These are phyloP conservation scores for Trichoderma sp. DNA, from an alignment of 2,329 filamentous ascomycete species.

Conservation along the genomic window DNA sequence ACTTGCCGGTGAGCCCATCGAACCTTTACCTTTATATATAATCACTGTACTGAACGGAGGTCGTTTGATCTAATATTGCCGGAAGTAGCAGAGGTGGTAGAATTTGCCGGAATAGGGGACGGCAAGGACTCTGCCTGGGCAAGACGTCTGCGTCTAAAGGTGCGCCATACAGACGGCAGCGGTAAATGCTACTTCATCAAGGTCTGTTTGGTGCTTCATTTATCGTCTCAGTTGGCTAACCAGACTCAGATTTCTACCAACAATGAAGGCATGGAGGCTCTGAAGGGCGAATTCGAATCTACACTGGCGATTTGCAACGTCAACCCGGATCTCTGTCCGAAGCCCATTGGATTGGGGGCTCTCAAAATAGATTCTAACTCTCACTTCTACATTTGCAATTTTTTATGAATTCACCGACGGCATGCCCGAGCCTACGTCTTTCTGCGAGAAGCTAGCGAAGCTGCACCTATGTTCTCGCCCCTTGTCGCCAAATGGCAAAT, in stretches of 20 bases:
- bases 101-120: background rate
- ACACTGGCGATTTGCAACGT: background rate
- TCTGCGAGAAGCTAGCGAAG: background rate
- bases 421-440: background rate
- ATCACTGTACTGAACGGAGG: background rate
- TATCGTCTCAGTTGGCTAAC: background rate
- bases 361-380: background rate
- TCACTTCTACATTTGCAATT: background rate
- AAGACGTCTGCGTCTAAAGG: background rate
- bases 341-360: background rate
- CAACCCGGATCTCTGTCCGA: background rate
- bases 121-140: background rate
- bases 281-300: background rate
- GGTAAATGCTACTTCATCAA: background rate
- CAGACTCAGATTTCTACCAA: background rate
- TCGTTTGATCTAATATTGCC: background rate
- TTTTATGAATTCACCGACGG: background rate
- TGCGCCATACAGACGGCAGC: background rate
- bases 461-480: background rate
- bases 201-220: background rate
- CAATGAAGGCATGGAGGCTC: background rate
- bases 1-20: background rate
- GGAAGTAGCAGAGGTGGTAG: background rate
- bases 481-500: background rate
- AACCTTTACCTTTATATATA: background rate